Evolutionary conservation across 2,329 filamentous ascomycete species (phyloP).

Genomic region (Penicillium expansum): DNA sequence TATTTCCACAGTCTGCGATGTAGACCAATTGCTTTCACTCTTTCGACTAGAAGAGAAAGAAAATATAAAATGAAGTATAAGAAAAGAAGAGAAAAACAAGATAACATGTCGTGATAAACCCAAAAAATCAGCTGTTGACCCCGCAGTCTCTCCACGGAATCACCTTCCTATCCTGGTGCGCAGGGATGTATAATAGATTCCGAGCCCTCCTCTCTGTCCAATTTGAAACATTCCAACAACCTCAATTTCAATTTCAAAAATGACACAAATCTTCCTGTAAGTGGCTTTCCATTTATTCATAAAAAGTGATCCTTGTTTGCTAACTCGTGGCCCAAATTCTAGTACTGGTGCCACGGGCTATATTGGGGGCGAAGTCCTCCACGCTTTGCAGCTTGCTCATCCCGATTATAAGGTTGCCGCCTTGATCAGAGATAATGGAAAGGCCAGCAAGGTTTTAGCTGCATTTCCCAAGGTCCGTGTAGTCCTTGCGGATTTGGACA

Average conservation of each 20-base stretch:
- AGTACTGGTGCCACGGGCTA: constrained; percentile 28
- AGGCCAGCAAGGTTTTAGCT: constrained; percentile 30
- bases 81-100: not conserved
- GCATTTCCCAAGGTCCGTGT: constrained; percentile 36
- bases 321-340: not conserved
- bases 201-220: too few species aligned
- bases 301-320: not conserved
- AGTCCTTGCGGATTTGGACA: constrained; percentile 40
- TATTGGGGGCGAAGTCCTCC: constrained; percentile 50
- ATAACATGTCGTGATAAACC: too few species aligned
- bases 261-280: constrained; percentile 4
- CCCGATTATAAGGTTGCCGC: constrained; percentile 41
- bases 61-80: not conserved
- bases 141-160: not conserved
- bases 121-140: not conserved
- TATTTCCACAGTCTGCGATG: not conserved
- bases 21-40: not conserved
- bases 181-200: constrained; percentile 1
- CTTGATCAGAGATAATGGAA: constrained; percentile 27
- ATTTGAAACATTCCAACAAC: not conserved
- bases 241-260: not conserved
- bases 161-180: constrained; percentile 1
- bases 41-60: not conserved
- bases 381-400: constrained; percentile 39
- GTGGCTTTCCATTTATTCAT: not conserved